These are phyloP conservation scores for Pistacia atlantica DNA, from an alignment of 345 rosid genomes.

Conservation along the genomic window DNA sequence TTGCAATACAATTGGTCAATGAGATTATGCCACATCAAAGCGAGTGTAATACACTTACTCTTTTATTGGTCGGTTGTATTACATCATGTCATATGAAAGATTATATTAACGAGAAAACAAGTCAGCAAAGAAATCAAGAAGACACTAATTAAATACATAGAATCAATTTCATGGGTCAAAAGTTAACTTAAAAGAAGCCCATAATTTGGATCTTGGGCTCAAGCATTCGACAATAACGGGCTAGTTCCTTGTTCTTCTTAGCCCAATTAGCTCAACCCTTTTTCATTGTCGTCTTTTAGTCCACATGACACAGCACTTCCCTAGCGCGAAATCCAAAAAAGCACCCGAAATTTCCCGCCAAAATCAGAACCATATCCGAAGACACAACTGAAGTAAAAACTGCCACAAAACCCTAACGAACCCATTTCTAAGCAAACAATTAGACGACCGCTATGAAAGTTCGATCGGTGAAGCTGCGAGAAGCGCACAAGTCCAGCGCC, in stretches of 20 bases:
- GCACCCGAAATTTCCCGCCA: slow-evolving; percentile 7
- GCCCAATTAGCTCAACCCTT: background rate
- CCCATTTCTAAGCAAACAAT: background rate
- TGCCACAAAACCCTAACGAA: background rate
- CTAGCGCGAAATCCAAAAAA: slow-evolving; percentile 27
- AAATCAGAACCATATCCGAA: slow-evolving; percentile 11
- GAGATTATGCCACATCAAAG: too few species aligned
- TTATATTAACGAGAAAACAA: too few species aligned
- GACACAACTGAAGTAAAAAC: background rate
- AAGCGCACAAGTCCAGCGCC: slow-evolving; percentile 64
- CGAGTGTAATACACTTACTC: too few species aligned
- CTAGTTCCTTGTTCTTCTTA: background rate
- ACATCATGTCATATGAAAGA: too few species aligned
- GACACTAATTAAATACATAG: too few species aligned
- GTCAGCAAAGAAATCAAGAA: too few species aligned
- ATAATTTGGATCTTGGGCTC: too few species aligned
- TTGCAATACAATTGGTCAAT: too few species aligned
- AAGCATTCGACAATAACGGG: too few species aligned
- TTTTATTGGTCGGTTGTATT: too few species aligned
- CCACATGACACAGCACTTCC: background rate
- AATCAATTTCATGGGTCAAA: too few species aligned
- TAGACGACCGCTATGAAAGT: slow-evolving; percentile 60
- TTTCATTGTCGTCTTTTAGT: background rate
- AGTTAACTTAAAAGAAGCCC: too few species aligned
- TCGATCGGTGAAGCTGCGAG: slow-evolving; percentile 76